Evolutionary conservation across 495 filamentous ascomycete genomes (phyloP).

Genomic region (Hypoxylon fuscum): DNA sequence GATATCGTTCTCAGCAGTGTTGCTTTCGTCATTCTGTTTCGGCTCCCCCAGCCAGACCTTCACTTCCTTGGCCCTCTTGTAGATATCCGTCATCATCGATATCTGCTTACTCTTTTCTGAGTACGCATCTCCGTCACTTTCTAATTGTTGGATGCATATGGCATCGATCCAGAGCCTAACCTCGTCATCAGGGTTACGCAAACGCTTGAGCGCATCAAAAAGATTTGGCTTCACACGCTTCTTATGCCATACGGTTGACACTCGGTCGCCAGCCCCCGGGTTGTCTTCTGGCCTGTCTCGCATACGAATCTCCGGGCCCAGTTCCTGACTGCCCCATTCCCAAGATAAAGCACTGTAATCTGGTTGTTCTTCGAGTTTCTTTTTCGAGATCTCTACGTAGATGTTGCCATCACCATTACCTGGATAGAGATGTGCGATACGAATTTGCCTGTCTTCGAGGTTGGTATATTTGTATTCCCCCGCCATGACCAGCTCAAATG

Average conservation of each 20-base stretch:
- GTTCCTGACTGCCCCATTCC: constrained; percentile 8
- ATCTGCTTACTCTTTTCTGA: constrained; percentile 7
- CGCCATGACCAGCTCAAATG: too few species aligned
- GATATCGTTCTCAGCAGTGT: neutral
- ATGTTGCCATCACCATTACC: neutral
- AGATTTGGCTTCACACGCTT: constrained; percentile 3
- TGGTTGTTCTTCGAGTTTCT: neutral
- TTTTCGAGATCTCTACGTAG: neutral
- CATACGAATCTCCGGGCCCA: neutral
- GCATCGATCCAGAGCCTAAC: constrained; percentile 4
- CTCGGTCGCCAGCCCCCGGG: neutral
- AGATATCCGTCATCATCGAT: constrained; percentile 24
- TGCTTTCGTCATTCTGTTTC: neutral
- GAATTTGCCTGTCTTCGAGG: neutral
- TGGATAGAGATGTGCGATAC: neutral
- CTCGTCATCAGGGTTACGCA: neutral
- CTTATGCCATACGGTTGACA: neutral
- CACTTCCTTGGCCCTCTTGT: constrained; percentile 1
- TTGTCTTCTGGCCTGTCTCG: neutral
- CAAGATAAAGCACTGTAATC: constrained; percentile 10
- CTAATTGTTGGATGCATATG: constrained; percentile 1
- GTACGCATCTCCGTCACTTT: neutral
- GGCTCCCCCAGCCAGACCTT: constrained; percentile 24
- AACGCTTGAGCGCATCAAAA: neutral
- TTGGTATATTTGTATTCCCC: neutral